phyloP scores from a whole-genome alignment of 257 asterid genomes.

The Solanum lignicaule region DNA sequence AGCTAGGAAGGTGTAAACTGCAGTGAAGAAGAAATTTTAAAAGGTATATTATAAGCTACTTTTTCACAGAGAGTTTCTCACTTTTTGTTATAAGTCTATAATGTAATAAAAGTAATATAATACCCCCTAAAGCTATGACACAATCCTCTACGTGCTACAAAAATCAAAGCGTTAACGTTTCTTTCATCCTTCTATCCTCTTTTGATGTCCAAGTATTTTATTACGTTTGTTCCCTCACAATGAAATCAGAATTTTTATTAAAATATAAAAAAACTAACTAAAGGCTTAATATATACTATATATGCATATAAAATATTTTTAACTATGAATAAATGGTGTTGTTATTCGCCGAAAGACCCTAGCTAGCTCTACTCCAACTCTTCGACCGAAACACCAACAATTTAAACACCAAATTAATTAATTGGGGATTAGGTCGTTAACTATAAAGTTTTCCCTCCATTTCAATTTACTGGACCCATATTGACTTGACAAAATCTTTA shows the following conservation, averaged over 20 bases:
- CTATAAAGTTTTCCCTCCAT: fast-evolving
- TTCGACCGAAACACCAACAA: not conserved
- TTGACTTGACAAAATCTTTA: too few species aligned
- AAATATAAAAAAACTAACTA: too few species aligned
- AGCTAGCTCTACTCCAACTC: not conserved
- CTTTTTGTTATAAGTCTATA: not conserved
- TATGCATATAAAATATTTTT: too few species aligned
- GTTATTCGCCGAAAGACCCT: too few species aligned
- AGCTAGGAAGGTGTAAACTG: not conserved
- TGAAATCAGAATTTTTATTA: too few species aligned
- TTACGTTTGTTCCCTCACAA: not conserved
- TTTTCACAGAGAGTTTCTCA: not conserved
- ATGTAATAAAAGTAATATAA: not conserved
- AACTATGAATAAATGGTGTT: too few species aligned
- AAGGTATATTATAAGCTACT: not conserved
- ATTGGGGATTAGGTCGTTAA: not conserved
- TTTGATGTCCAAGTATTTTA: not conserved
- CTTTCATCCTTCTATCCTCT: not conserved
- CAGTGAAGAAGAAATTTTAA: not conserved
- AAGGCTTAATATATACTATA: too few species aligned
- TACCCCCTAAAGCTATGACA: not conserved
- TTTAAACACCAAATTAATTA: not conserved
- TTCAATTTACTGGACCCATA: fast-evolving
- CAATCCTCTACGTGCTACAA: not conserved
- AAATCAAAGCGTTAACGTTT: not conserved